These are phyloP conservation scores for Acrodontium crateriforme DNA, from an alignment of 2,329 filamentous ascomycete species.

Conservation along the genomic window DNA sequence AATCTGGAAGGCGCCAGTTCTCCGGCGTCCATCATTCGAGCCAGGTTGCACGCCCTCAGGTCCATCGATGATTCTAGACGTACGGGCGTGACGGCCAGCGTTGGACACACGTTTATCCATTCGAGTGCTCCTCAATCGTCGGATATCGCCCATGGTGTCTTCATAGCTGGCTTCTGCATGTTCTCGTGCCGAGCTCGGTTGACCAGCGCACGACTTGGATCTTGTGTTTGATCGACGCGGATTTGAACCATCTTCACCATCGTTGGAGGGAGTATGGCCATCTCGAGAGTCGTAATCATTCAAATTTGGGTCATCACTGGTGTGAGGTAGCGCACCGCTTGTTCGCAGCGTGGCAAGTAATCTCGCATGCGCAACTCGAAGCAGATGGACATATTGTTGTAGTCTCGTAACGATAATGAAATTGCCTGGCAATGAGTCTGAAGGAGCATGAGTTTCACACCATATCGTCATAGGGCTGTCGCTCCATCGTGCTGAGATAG, in stretches of 20 bases:
- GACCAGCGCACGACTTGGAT: constrained; percentile 60
- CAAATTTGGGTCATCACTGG: background rate
- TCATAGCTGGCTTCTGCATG: constrained; percentile 64
- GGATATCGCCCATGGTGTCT: constrained; percentile 90
- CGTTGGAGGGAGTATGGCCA: constrained; percentile 40
- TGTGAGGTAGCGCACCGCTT: constrained; percentile 1
- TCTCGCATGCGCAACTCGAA: constrained; percentile 80
- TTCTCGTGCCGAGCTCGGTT: constrained; percentile 37
- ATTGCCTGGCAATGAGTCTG: constrained; percentile 42
- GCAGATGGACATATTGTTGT: constrained; percentile 85
- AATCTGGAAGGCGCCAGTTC: constrained; percentile 52
- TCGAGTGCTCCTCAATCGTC: constrained; percentile 77
- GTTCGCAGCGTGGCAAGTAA: constrained; percentile 75
- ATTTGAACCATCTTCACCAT: constrained; percentile 25
- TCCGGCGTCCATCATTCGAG: constrained; percentile 42
- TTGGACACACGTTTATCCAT: constrained; percentile 90
- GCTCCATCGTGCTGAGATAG: constrained; percentile 60
- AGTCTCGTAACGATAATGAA: constrained; percentile 72
- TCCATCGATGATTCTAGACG: constrained; percentile 84
- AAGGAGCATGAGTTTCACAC: constrained; percentile 40
- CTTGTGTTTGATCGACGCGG: constrained; percentile 51
- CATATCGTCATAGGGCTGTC: constrained; percentile 53
- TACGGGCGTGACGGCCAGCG: constrained; percentile 78
- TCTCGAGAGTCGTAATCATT: constrained; percentile 50
- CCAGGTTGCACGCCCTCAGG: constrained; percentile 62